phyloP scores from a whole-genome alignment of 2,329 filamentous ascomycete species.

The Claviceps cyperi region DNA sequence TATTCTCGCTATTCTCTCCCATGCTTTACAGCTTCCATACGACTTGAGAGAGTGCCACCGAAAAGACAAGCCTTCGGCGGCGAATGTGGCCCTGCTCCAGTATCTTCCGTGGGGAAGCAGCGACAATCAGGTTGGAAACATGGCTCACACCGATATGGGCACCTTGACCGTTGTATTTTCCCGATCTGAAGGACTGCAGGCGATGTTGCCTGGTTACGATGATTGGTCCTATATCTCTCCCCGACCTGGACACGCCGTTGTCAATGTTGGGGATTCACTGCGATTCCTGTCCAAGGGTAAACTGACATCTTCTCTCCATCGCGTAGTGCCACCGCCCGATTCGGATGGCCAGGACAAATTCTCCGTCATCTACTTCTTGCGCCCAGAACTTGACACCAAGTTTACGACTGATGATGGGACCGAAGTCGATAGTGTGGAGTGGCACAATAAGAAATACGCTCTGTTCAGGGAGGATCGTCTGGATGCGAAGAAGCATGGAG shows the following conservation, averaged over 20 bases:
- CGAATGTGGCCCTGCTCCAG: constrained; percentile 9
- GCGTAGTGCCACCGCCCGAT: constrained; percentile 10
- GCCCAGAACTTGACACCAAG: constrained; percentile 10
- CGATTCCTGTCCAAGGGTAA: constrained; percentile 7
- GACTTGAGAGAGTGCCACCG: constrained; percentile 5
- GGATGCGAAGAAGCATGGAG: constrained; percentile 8
- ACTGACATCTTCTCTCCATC: constrained; percentile 9
- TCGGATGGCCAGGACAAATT: constrained; percentile 8
- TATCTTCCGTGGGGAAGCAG: constrained; percentile 9
- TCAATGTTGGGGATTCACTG: constrained; percentile 8
- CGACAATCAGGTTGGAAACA: constrained; percentile 7
- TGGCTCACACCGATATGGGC: constrained; percentile 11
- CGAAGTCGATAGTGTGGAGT: constrained; percentile 9
- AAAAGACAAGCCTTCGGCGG: constrained; percentile 7
- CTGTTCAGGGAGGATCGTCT: constrained; percentile 9
- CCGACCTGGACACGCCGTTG: constrained; percentile 5
- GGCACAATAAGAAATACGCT: constrained; percentile 11
- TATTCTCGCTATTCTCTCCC: constrained; percentile 4
- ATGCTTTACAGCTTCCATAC: constrained; percentile 1
- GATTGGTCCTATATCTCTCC: constrained; percentile 10
- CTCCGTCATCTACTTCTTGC: constrained; percentile 11
- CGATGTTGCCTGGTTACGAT: constrained; percentile 7
- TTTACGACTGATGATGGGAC: constrained; percentile 8
- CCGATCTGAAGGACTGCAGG: constrained; percentile 9
- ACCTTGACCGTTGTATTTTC: constrained; percentile 11